These are phyloP conservation scores for Fusarium sp. DNA, from an alignment of 2,329 filamentous ascomycete species.

Conservation along the genomic window DNA sequence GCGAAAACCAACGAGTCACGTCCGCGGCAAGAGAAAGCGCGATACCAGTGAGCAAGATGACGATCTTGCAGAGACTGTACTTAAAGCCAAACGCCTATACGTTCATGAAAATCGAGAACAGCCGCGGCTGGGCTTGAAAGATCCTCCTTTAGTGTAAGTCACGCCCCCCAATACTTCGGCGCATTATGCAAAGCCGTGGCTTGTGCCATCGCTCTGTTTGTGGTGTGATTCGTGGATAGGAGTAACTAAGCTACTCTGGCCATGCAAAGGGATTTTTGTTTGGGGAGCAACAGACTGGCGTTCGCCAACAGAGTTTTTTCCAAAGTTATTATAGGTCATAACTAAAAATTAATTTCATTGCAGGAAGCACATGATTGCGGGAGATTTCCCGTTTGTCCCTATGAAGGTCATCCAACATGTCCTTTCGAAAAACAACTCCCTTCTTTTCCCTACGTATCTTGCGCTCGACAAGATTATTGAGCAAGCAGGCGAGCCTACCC, in stretches of 20 bases:
- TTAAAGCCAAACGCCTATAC: slow-evolving; percentile 29
- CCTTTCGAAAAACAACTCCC: slow-evolving; percentile 21
- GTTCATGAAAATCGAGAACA: background rate
- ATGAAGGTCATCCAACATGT: slow-evolving; percentile 15
- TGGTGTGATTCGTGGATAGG: background rate
- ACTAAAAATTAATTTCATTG: slow-evolving; percentile 13
- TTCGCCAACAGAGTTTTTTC: background rate
- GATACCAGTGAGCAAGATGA: slow-evolving; percentile 39
- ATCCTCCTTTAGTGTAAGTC: background rate
- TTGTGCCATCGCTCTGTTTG: background rate
- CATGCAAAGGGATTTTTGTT: too few relatives aligned
- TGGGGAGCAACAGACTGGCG: background rate
- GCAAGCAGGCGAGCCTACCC: background rate
- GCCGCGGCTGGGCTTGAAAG: background rate
- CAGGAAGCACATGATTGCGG: slow-evolving; percentile 36
- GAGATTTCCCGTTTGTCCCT: slow-evolving; percentile 42
- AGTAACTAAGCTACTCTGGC: background rate
- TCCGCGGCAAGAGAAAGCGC: slow-evolving; percentile 58
- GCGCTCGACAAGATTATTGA: slow-evolving; percentile 18
- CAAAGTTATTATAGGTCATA: background rate
- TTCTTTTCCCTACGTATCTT: slow-evolving; percentile 37
- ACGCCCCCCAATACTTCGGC: background rate
- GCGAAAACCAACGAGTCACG: slow-evolving; percentile 23
- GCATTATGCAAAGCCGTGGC: background rate
- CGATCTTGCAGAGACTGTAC: slow-evolving; percentile 23